A percentile compares a stretch with the other conserved stretches of the same genome.
Conservation (phyloP, 2,329 filamentous ascomycete species). For the Pestalotiopsis sp. region DNA sequence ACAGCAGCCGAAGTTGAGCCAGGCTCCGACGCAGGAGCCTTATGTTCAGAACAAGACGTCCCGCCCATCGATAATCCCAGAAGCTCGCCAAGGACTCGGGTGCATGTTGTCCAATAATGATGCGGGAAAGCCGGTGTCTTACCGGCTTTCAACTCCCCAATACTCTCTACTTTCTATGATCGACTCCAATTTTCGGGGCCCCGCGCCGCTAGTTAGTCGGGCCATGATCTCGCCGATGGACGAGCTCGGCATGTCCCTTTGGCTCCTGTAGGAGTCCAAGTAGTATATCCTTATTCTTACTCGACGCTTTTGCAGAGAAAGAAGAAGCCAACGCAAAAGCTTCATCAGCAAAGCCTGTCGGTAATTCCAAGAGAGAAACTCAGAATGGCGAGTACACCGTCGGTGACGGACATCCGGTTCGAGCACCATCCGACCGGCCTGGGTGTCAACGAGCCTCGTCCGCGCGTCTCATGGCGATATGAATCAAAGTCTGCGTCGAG, state of each 20-base stretch:
- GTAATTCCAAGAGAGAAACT: background rate
- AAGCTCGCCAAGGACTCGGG: background rate
- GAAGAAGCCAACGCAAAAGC: background rate
- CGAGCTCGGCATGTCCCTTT: background rate
- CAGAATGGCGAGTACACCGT: background rate
- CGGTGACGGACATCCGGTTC: constrained; percentile 4
- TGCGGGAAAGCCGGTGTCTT: background rate
- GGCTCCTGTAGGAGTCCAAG: background rate
- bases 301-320: background rate
- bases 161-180: background rate
- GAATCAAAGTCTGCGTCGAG: background rate
- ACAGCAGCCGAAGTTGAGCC: background rate
- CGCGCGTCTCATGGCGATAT: constrained; percentile 9
- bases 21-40: background rate
- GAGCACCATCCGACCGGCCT: constrained; percentile 10
- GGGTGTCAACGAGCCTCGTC: background rate
- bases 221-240: background rate
- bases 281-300: background rate
- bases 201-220: background rate
- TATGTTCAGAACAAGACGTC: background rate
- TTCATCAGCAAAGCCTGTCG: background rate
- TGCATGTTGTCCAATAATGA: background rate
- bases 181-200: background rate
- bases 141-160: background rate
- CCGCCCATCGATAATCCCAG: too few species aligned